Conservation (phyloP, 192 early-diverging fungal genomes). For the Lobosporangium transversale region DNA sequence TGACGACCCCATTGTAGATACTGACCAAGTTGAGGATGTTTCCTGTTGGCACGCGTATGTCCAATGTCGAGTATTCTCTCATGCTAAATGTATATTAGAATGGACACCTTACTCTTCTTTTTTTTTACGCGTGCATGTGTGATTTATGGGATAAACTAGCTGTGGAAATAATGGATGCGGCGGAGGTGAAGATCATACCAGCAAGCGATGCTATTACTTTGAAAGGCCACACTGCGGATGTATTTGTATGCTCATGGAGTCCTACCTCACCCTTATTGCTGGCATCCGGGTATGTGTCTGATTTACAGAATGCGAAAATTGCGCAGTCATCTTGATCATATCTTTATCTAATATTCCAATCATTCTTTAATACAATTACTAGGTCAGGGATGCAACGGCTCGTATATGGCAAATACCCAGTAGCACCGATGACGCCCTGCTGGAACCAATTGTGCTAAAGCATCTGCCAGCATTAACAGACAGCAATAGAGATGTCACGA, state of each 20-base stretch:
- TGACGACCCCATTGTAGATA: constrained; percentile 50
- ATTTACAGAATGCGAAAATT: background rate
- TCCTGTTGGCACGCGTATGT: constrained; percentile 41
- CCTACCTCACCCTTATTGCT: constrained; percentile 68
- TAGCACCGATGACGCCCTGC: constrained; percentile 52
- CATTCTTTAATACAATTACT: constrained; percentile 5
- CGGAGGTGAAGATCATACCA: constrained; percentile 47
- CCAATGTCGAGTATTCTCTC: background rate
- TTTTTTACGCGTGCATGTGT: background rate
- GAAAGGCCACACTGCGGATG: constrained; percentile 75
- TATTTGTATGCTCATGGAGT: constrained; percentile 86
- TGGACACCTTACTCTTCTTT: background rate
- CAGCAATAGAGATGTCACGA: constrained; percentile 77
- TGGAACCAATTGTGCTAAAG: constrained; percentile 65
- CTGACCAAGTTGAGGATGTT: constrained; percentile 44
- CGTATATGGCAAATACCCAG: constrained; percentile 86
- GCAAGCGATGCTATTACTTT: constrained; percentile 65
- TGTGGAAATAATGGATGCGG: constrained; percentile 9
- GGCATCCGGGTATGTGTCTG: constrained; percentile 76
- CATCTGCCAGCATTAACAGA: constrained; percentile 60
- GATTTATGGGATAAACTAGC: constrained; percentile 13
- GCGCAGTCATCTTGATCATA: background rate
- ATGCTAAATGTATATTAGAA: background rate
- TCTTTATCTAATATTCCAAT: background rate
- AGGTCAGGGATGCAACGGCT: constrained; percentile 86